Evolutionary conservation across 176 grass and related monocot genomes (phyloP), one percentile per base, ranked within the genome.

Genomic region (Eleusine coracana): DNA sequence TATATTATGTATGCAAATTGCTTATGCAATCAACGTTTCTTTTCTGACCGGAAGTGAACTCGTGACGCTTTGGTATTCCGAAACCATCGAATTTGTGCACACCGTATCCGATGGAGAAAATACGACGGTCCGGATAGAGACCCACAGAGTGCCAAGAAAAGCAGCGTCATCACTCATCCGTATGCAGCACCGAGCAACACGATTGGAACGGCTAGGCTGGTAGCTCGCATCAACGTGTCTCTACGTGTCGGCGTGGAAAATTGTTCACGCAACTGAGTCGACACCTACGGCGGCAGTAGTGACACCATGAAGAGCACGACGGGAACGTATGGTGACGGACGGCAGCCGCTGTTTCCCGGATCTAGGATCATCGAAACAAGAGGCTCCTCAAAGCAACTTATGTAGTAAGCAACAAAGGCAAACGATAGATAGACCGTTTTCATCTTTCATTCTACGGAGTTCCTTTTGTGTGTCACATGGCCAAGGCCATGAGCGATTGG

Each of bases 21-120:
- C 12, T 15, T 16, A 60, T 60, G 44, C 44, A 45, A 45, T 45
- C 44, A 45, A 45, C 3, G 25, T 18, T 64, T 59, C 75, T 31
- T 62, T 40, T 2, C 7, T 18, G n/a, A 20, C 5, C 7, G 7
- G 39, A 63, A 16, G n/a, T 31, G 59, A 46, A 45, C 18, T 7
- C 5, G 17, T 56, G 54, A 56, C 0, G 59, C 6, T 18, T 15
- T 65, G 76, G 58, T 49, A 65, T 79, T 63, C 14, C 8, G n/a
- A 71, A 81, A 38, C 46, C 45, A 11, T 68, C 63, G 63, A 25
- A 52, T 39, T 52, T 50, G 20, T 6, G 77, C 64, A 80, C 62
- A 36, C 31, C 62, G 46, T 68, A 17, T 54, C 29, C 10, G 28
- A 37, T 6, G 7, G 31, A 25, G 5, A 38, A 56, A 41, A 59